A percentile compares a stretch with the other conserved stretches of the same genome.
These are phyloP conservation scores for Russula lepida DNA, from an alignment of 768 basidiomycete species.

Conservation along the genomic window DNA sequence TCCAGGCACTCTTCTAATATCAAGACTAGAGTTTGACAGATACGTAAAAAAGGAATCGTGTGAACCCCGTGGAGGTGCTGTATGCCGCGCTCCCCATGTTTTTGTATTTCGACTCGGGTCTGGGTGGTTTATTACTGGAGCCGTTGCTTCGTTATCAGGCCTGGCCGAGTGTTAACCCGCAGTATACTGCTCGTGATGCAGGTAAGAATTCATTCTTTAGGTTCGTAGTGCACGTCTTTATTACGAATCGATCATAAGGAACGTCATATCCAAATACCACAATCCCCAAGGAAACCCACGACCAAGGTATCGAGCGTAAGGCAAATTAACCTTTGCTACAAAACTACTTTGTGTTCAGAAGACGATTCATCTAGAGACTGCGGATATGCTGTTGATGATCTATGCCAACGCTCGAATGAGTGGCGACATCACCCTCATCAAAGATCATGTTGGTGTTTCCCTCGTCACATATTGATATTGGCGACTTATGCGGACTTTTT, in stretches of 20 bases:
- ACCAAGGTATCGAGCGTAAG: conserved; percentile 17
- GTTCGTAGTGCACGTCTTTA: neutral
- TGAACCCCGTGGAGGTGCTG: conserved; percentile 14
- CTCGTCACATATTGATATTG: neutral
- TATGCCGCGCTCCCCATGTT: conserved; percentile 17
- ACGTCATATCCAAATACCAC: conserved; percentile 3
- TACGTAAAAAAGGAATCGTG: neutral
- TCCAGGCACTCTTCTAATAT: neutral
- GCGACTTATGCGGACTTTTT: neutral
- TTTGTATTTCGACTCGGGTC: conserved; percentile 12
- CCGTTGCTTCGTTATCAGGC: conserved; percentile 15
- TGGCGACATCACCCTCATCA: neutral
- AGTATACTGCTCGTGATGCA: conserved; percentile 11
- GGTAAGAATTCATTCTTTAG: neutral
- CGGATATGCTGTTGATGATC: conserved; percentile 20
- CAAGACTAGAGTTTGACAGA: neutral
- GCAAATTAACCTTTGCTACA: neutral
- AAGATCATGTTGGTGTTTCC: neutral
- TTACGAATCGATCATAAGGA: neutral
- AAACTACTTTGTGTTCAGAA: neutral
- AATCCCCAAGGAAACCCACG: neutral
- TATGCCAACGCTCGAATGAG: conserved; percentile 8
- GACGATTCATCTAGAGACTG: conserved; percentile 3
- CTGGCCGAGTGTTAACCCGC: neutral
- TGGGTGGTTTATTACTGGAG: conserved; percentile 13